Conservation (phyloP, 768 basidiomycete species). For the Pleurotus platypus region DNA sequence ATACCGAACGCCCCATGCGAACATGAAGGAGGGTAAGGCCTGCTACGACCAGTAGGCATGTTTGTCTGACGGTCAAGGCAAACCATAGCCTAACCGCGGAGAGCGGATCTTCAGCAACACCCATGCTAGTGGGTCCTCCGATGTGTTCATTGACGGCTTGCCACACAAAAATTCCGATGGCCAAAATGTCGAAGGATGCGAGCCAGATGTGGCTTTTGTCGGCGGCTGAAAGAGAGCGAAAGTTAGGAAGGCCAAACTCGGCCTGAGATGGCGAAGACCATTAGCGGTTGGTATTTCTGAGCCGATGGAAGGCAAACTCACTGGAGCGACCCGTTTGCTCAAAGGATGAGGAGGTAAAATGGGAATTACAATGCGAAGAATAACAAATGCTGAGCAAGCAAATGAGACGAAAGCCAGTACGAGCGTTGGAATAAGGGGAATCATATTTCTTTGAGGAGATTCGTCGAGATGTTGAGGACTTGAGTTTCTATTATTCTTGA, state of each 20-base stretch:
- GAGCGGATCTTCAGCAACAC: constrained; percentile 42
- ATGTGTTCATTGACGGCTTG: constrained; percentile 52
- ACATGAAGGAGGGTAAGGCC: constrained; percentile 65
- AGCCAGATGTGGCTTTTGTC: constrained; percentile 76
- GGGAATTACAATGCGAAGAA: constrained; percentile 73
- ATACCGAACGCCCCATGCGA: constrained; percentile 64
- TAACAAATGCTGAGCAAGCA: constrained; percentile 67
- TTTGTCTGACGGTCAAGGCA: constrained; percentile 61
- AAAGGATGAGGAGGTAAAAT: constrained; percentile 71
- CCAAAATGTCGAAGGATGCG: constrained; percentile 60
- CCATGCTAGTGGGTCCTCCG: constrained; percentile 40
- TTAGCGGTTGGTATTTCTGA: too few species aligned
- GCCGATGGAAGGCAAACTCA: constrained; percentile 27
- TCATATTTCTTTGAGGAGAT: constrained; percentile 42
- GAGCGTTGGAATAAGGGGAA: constrained; percentile 65
- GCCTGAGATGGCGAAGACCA: constrained; percentile 36
- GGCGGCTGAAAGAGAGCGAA: constrained; percentile 59
- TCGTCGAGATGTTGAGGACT: constrained; percentile 2
- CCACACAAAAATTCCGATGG: constrained; percentile 65
- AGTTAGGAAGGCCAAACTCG: constrained; percentile 73
- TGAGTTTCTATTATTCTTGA: constrained; percentile 24
- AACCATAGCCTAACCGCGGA: constrained; percentile 69
- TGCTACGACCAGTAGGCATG: constrained; percentile 60
- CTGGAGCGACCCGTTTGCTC: constrained; percentile 72
- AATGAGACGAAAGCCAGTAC: constrained; percentile 70